Conservation (phyloP, 768 basidiomycete genomes). For the Suillus decipiens region DNA sequence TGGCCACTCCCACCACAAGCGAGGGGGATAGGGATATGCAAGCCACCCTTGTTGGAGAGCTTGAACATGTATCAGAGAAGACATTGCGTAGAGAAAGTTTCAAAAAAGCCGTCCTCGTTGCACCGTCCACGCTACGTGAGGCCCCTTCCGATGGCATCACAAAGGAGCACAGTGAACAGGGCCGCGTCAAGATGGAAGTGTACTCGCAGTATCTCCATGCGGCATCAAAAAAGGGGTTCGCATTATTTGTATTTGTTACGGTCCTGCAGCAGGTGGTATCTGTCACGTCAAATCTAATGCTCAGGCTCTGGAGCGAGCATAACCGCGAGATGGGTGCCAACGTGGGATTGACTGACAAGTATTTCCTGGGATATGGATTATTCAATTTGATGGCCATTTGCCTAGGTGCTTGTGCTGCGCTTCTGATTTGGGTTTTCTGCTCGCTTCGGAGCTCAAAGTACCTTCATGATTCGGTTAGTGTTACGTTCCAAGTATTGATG, state of each 20-base stretch:
- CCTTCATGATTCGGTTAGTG: conserved; percentile 74
- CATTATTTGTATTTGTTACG: conserved; percentile 59
- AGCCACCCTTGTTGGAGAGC: conserved; percentile 26
- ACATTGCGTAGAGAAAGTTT: conserved; percentile 58
- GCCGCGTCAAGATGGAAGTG: conserved; percentile 75
- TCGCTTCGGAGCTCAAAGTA: conserved; percentile 70
- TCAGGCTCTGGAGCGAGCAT: conserved; percentile 83
- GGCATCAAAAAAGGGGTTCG: conserved; percentile 73
- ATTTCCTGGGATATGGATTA: conserved; percentile 65
- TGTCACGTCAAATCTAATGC: conserved; percentile 61
- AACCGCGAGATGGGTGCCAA: conserved; percentile 64
- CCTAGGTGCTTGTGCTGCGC: conserved; percentile 53
- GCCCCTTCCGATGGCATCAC: conserved; percentile 48
- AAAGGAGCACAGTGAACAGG: conserved; percentile 78
- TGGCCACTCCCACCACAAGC: conserved; percentile 21
- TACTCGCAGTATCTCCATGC: conserved; percentile 80
- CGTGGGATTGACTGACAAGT: conserved; percentile 52
- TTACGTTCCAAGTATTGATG: neutral
- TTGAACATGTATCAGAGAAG: conserved; percentile 53
- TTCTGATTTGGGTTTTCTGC: conserved; percentile 78
- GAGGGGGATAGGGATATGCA: conserved; percentile 29
- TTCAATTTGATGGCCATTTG: conserved; percentile 62
- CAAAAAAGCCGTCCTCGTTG: conserved; percentile 52
- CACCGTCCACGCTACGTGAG: conserved; percentile 40
- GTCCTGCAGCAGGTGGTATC: conserved; percentile 57